A percentile compares a stretch with the other conserved stretches of the same genome.
These are phyloP conservation scores for Naegleria gruberi DNA, from an alignment of 208 protist species.

Conservation along the genomic window DNA sequence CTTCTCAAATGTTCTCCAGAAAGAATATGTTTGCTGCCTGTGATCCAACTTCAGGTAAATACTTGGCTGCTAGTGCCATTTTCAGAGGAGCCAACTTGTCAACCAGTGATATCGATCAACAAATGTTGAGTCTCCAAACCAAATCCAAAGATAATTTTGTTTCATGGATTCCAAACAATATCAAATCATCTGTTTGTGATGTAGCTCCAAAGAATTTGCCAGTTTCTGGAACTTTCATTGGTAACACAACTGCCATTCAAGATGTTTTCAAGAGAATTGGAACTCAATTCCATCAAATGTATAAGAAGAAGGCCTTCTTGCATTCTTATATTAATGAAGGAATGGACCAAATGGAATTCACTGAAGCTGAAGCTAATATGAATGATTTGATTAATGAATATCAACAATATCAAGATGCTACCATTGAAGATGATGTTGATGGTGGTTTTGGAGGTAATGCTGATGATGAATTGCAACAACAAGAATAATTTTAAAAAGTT, in stretches of 20 bases:
- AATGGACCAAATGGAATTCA: constrained; percentile 53
- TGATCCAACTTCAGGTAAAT: constrained; percentile 52
- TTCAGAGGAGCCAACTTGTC: constrained; percentile 50
- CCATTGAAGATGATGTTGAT: constrained; percentile 29
- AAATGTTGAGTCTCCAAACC: constrained; percentile 54
- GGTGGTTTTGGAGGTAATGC: not conserved
- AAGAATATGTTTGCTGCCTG: constrained; percentile 65
- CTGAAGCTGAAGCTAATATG: constrained; percentile 62
- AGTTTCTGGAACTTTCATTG: constrained; percentile 62
- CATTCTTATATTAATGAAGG: constrained; percentile 68
- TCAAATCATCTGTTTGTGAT: constrained; percentile 57
- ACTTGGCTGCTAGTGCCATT: constrained; percentile 54
- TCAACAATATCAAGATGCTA: constrained; percentile 56
- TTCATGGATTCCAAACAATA: constrained; percentile 71
- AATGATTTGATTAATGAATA: constrained; percentile 65
- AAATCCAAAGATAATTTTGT: constrained; percentile 59
- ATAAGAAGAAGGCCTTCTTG: constrained; percentile 61
- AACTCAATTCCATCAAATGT: constrained; percentile 64
- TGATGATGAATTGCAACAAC: not conserved
- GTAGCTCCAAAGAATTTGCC: constrained; percentile 52
- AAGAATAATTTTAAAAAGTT: not conserved
- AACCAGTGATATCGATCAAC: constrained; percentile 61
- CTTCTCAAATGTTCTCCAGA: constrained; percentile 59
- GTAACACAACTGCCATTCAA: constrained; percentile 59
- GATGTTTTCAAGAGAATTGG: constrained; percentile 57